A percentile compares a stretch with the other conserved stretches of the same genome.
Conservation (phyloP, 192 early-diverging fungal genomes). For the Backusella parvicylindrica region DNA sequence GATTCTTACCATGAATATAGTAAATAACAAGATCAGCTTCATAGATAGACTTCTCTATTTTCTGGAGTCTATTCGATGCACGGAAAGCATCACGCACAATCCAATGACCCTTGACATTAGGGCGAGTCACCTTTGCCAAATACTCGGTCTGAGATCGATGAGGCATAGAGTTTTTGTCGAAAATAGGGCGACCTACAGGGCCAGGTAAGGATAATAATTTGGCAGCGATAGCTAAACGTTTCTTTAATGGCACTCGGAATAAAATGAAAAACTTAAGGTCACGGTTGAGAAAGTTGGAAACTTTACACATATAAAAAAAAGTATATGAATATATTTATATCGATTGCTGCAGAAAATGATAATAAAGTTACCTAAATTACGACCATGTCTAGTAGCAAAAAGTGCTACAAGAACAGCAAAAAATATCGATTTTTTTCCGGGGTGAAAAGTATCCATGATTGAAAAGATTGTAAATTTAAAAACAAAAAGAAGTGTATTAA, state of each 20-base stretch:
- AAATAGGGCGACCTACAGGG: neutral
- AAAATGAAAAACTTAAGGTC: neutral
- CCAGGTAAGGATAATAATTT: neutral
- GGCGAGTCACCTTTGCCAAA: neutral
- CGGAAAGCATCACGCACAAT: neutral
- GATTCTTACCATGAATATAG: conserved; percentile 14
- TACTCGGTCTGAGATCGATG: neutral
- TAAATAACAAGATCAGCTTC: conserved; percentile 14
- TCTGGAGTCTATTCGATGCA: neutral
- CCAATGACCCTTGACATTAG: neutral
- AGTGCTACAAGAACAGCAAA: neutral
- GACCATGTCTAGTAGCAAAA: neutral
- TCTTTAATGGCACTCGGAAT: neutral
- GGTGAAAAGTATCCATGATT: neutral
- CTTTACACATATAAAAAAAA: neutral
- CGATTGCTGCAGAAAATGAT: neutral
- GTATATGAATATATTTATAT: neutral
- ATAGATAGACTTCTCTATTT: neutral
- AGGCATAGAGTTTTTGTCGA: neutral
- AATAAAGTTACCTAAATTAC: neutral
- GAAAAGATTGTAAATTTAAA: neutral
- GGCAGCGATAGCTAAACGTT: too few species aligned
- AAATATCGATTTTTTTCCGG: neutral
- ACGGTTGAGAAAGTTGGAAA: neutral
- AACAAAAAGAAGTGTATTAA: neutral